Evolutionary conservation across 177 flowering plant genomes (phyloP), one percentile per base, ranked within the genome.

Genomic region (Vitis hybrid): DNA sequence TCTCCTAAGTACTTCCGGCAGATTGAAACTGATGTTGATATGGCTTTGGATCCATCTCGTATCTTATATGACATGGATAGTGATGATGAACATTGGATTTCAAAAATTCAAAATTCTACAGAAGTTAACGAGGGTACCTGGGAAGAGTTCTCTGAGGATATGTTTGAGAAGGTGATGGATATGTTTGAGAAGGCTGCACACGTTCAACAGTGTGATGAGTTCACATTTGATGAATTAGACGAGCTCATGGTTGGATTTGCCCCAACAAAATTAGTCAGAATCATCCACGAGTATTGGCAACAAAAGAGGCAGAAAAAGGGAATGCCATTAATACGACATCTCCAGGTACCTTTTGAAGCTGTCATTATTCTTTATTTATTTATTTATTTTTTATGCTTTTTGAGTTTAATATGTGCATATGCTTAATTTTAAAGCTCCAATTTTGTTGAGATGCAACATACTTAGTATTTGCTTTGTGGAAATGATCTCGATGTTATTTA

Each of bases 61-160:
- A 77, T 87, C 50, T 51, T 96, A 17, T 96, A 96, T 88, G 99
- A 96, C 87, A 92, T 96, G 95, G 99, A 96, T 58, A 91, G 91
- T 80, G 98, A 93, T 67, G 99, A 96, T 82, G 98, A 96, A 72
- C 79, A 71, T 71, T 96, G 93, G 94, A 69, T 91, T 66, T 60
- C 66, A 59, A 73, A 72, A 72, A 65, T 67, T 72, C 73, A 51
- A 49, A 81, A 18, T 70, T 78, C 80, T 62, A 80, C 70, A 2
- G 77, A 71, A 30, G 51, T 9, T 71, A 67, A 61, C 11, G 74
- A 52, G 46, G 50, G 76, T 57, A 69, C 75, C 54, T 62, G 11
- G 15, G 70, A 50, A 12, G 83, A 81, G 69, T 71, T 88, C 17
- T 84, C 93, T 59, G 93, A 87, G 18, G 94, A 90, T 59, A 73